Evolutionary conservation across 495 filamentous ascomycete genomes (phyloP).

Genomic region (Penicillium soppii): DNA sequence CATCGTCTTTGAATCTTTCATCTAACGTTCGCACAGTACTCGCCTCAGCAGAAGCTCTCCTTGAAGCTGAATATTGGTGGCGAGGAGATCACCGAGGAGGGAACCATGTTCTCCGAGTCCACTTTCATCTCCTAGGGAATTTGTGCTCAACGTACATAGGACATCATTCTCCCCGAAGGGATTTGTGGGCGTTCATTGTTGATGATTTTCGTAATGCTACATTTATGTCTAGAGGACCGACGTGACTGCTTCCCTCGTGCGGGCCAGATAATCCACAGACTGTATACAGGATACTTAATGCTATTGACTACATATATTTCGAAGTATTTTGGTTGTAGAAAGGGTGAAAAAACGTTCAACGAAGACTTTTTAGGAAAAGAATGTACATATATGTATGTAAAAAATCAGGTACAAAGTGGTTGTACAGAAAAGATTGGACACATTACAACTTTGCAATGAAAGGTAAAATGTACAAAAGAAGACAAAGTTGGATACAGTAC

Average conservation of each 20-base stretch:
- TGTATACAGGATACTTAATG: conserved; percentile 40
- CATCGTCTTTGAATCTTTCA: neutral
- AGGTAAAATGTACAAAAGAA: conserved; percentile 16
- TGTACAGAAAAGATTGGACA: conserved; percentile 3
- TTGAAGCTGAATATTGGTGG: conserved; percentile 84
- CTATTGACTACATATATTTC: conserved; percentile 29
- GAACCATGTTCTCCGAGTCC: conserved; percentile 76
- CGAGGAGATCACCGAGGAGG: conserved; percentile 72
- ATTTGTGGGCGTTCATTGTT: conserved; percentile 20
- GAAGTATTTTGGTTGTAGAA: neutral
- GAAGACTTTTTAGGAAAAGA: neutral
- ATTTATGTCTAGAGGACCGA: conserved; percentile 21
- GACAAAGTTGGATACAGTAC: conserved; percentile 13
- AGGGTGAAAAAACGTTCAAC: too few relatives aligned
- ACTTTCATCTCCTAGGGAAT: conserved; percentile 76
- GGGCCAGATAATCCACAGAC: conserved; percentile 34
- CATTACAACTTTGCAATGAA: neutral
- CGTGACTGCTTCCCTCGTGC: conserved; percentile 14
- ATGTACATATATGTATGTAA: neutral
- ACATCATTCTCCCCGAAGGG: conserved; percentile 19
- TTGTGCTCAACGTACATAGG: conserved; percentile 33
- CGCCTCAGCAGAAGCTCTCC: conserved; percentile 59
- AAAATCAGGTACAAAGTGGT: neutral
- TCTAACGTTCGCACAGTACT: conserved; percentile 50
- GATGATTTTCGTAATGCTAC: conserved; percentile 21